phyloP scores from a whole-genome alignment of 2,329 filamentous ascomycete genomes.

The Verticillium nubilum region DNA sequence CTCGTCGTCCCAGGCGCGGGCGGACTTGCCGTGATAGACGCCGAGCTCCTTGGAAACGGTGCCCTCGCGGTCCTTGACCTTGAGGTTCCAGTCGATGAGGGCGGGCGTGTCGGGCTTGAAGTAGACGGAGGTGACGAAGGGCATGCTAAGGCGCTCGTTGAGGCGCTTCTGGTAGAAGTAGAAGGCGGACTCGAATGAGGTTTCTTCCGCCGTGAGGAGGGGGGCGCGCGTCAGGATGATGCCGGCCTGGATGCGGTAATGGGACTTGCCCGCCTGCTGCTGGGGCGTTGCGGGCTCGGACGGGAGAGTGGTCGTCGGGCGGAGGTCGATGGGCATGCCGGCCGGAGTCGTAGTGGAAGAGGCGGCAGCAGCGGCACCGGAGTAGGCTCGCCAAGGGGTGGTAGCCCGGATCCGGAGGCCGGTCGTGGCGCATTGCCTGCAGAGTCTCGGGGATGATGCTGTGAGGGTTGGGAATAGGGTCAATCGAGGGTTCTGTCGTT shows the following conservation, averaged over 20 bases:
- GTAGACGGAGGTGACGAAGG: slow-evolving; percentile 89
- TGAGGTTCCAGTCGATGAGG: slow-evolving; percentile 85
- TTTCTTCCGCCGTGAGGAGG: slow-evolving; percentile 75
- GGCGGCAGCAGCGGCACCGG: slow-evolving; percentile 17
- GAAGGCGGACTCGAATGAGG: slow-evolving; percentile 85
- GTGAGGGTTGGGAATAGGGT: not conserved
- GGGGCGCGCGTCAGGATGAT: slow-evolving; percentile 86
- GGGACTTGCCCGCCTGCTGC: slow-evolving; percentile 8
- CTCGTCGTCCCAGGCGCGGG: slow-evolving; percentile 87
- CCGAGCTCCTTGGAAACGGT: slow-evolving; percentile 82
- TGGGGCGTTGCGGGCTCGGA: slow-evolving; percentile 10
- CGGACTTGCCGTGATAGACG: slow-evolving; percentile 65
- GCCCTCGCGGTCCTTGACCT: slow-evolving; percentile 66
- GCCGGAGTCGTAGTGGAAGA: slow-evolving; percentile 8
- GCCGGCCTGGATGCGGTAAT: slow-evolving; percentile 53
- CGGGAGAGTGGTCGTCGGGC: slow-evolving; percentile 20
- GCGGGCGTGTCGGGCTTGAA: slow-evolving; percentile 85
- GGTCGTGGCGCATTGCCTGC: slow-evolving; percentile 30
- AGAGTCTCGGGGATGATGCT: slow-evolving; percentile 24
- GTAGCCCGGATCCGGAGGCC: slow-evolving; percentile 17
- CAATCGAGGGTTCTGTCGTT: not conserved
- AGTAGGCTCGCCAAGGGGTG: slow-evolving; percentile 23
- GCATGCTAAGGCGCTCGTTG: slow-evolving; percentile 83
- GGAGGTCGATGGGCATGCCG: slow-evolving; percentile 11
- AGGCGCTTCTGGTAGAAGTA: slow-evolving; percentile 97